Conservation (phyloP, 768 basidiomycete genomes). For the Russula virescens region DNA sequence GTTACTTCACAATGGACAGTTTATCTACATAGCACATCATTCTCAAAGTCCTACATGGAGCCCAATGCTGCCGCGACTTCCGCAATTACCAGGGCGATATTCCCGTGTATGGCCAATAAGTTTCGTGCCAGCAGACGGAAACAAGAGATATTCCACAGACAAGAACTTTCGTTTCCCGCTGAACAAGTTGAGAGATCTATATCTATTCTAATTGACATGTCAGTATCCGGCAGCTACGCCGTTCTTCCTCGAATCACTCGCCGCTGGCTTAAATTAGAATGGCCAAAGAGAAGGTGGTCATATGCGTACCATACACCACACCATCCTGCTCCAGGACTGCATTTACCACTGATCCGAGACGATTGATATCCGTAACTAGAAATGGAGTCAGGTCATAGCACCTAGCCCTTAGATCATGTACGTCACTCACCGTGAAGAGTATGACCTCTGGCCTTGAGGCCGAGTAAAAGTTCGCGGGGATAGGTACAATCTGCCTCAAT, state of each 20-base stretch:
- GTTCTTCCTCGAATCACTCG: slow-evolving; percentile 89
- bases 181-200: not conserved
- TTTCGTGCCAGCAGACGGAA: no score
- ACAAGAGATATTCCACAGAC: not conserved
- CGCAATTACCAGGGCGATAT: no score
- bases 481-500: slow-evolving; percentile 61
- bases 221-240: slow-evolving; percentile 88
- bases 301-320: slow-evolving; percentile 54
- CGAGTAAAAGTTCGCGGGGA: slow-evolving; percentile 49
- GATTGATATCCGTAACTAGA: slow-evolving; percentile 58
- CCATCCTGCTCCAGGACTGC: slow-evolving; percentile 49
- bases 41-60: no score
- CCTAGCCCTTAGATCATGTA: slow-evolving; percentile 29
- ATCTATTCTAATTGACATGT: slow-evolving; percentile 4
- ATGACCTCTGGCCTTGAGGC: slow-evolving; percentile 59
- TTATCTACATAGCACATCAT: no score
- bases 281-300: not conserved
- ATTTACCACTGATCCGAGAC: slow-evolving; percentile 75
- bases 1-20: no score
- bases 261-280: slow-evolving; percentile 42
- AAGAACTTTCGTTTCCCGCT: not conserved
- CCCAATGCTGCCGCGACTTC: no score
- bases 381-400: not conserved
- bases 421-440: slow-evolving; percentile 56
- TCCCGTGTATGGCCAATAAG: no score